Percentiles rank a stretch among this genome's conserved stretches.
Conservation (phyloP, 2,329 filamentous ascomycete species). For the Aspergillus cejpii region DNA sequence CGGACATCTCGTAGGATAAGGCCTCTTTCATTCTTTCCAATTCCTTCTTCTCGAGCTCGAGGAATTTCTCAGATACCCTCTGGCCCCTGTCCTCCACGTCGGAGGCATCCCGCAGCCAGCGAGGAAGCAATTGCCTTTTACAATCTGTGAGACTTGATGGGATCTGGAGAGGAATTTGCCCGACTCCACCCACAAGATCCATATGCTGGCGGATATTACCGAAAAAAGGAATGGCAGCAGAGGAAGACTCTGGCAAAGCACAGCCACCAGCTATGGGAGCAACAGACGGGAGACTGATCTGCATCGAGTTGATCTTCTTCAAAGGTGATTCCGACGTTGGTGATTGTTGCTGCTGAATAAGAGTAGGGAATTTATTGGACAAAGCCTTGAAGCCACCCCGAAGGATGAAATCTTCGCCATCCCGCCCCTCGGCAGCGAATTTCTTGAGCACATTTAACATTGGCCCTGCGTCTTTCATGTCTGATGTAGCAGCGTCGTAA, state of each 20-base stretch:
- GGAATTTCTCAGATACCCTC: constrained; percentile 71
- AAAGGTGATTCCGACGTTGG: constrained; percentile 30
- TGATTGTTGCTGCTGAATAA: constrained; percentile 21
- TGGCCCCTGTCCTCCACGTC: constrained; percentile 67
- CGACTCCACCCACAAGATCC: constrained; percentile 88
- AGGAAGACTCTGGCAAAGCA: constrained; percentile 61
- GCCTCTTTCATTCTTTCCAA: constrained; percentile 89
- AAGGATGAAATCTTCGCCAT: constrained; percentile 66
- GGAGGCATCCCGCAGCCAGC: constrained; percentile 68
- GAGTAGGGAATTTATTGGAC: constrained; percentile 56
- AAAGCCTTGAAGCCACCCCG: constrained; percentile 77
- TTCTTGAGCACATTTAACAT: constrained; percentile 89
- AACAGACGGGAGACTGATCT: constrained; percentile 48
- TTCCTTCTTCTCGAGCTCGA: constrained; percentile 76
- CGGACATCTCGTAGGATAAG: constrained; percentile 55
- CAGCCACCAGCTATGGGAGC: constrained; percentile 86
- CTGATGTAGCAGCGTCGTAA: constrained; percentile 71
- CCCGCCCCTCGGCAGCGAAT: constrained; percentile 77
- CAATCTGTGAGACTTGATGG: constrained; percentile 48
- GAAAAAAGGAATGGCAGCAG: constrained; percentile 81
- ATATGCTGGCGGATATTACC: constrained; percentile 94
- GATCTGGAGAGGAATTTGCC: constrained; percentile 61
- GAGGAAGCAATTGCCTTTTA: constrained; percentile 54
- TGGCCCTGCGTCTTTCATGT: constrained; percentile 71
- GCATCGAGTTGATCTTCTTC: constrained; percentile 48